Evolutionary conservation across 805 yeast genomes (phyloP).

Genomic region (Wickerhamomyces subpelliculosus): DNA sequence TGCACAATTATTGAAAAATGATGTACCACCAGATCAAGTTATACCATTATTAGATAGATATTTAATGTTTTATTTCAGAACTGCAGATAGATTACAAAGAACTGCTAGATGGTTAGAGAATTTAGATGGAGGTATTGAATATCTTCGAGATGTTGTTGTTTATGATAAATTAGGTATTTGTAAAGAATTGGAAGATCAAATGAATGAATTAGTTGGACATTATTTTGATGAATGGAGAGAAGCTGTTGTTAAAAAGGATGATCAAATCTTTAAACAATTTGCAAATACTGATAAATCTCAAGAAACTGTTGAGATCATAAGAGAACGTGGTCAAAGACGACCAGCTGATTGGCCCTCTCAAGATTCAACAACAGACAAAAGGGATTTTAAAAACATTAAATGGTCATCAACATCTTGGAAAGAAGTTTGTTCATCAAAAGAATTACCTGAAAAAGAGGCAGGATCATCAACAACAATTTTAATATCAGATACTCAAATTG

Average conservation of each 20-base stretch:
- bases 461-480: slow-evolving; percentile 27
- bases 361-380: slow-evolving; percentile 15
- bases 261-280: slow-evolving; percentile 25
- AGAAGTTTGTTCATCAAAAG: slow-evolving; percentile 19
- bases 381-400: slow-evolving; percentile 22
- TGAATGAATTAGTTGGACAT: slow-evolving; percentile 25
- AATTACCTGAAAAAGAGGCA: slow-evolving; percentile 22
- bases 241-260: slow-evolving; percentile 18
- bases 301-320: slow-evolving; percentile 26
- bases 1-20: slow-evolving; percentile 26
- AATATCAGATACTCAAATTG: slow-evolving; percentile 30
- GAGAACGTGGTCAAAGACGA: slow-evolving; percentile 30
- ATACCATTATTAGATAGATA: slow-evolving; percentile 30
- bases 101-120: slow-evolving; percentile 33
- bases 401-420: slow-evolving; percentile 29
- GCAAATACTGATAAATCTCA: slow-evolving; percentile 24
- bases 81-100: slow-evolving; percentile 31
- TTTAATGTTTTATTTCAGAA: slow-evolving; percentile 30
- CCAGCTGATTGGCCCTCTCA: slow-evolving; percentile 29
- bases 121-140: slow-evolving; percentile 30
- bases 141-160: slow-evolving; percentile 26
- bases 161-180: slow-evolving; percentile 29
- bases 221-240: slow-evolving; percentile 30
- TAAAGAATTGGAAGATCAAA: slow-evolving; percentile 27
- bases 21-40: slow-evolving; percentile 29